Evolutionary conservation across 305 asterid species (phyloP).

Genomic region (Stenogyne calaminthoides): DNA sequence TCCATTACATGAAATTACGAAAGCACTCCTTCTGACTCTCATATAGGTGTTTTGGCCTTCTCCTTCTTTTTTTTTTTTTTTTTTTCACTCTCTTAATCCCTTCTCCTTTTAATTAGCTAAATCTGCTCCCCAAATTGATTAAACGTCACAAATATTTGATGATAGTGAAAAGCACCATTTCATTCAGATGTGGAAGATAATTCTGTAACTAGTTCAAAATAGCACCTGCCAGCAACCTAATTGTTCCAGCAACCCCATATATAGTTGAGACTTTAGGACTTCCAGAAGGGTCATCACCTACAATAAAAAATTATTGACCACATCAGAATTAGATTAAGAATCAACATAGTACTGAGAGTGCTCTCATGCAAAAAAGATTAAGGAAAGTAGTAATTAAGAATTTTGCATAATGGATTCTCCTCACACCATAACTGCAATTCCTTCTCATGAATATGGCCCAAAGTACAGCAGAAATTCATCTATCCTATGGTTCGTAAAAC

Average conservation of each 20-base stretch:
- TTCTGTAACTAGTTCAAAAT: constrained; percentile 18
- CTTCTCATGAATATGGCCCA: constrained; percentile 1
- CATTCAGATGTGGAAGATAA: constrained; percentile 17
- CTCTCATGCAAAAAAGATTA: not conserved
- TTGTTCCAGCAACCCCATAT: constrained; percentile 92
- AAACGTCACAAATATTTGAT: constrained; percentile 2
- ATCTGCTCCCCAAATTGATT: not conserved
- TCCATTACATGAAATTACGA: not conserved
- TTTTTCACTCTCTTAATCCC: not conserved
- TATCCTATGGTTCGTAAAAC: not conserved
- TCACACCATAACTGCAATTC: not conserved
- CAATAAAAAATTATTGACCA: constrained; percentile 1
- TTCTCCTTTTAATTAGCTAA: constrained; percentile 1
- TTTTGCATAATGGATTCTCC: not conserved
- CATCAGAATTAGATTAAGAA: constrained; percentile 19
- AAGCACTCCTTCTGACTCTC: constrained; percentile 8
- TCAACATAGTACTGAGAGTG: not conserved
- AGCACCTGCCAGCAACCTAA: constrained; percentile 91
- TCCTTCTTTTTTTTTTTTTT: too few species aligned
- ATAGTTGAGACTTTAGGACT: constrained; percentile 66
- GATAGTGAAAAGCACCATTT: not conserved
- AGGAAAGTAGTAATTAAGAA: not conserved
- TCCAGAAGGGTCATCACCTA: constrained; percentile 62
- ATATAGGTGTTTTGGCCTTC: not conserved
- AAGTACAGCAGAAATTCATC: constrained; percentile 10